phyloP scores from a whole-genome alignment of 352 stramenopile genomes.

The Peronospora belbahrii region DNA sequence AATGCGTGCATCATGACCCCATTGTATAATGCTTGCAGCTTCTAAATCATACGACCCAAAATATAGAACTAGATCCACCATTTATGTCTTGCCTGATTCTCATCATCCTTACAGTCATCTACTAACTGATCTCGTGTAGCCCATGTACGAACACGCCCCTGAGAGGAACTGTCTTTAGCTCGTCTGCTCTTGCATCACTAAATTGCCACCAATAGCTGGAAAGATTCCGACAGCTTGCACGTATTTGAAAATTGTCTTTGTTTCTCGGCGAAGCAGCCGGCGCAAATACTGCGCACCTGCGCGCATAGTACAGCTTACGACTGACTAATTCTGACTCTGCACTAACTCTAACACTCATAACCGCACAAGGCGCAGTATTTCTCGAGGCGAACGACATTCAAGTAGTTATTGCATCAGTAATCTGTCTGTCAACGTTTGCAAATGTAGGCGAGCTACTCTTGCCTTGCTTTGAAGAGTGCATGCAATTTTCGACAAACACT shows the following conservation, averaged over 20 bases:
- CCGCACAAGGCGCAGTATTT: constrained; percentile 32
- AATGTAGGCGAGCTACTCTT: constrained; percentile 45
- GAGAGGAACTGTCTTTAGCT: no score
- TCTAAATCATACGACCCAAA: no score
- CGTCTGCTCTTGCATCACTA: no score
- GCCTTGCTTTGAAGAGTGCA: constrained; percentile 48
- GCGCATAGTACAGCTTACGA: not conserved
- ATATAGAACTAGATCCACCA: no score
- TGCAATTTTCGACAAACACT: constrained; percentile 31
- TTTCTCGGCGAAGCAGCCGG: constrained; percentile 53
- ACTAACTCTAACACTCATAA: not conserved
- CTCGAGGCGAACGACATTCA: constrained; percentile 36
- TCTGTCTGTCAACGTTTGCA: constrained; percentile 35
- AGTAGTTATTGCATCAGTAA: constrained; percentile 47
- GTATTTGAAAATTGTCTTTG: constrained; percentile 35
- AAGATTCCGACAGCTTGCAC: constrained; percentile 28
- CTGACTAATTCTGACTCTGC: not conserved
- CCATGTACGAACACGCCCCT: no score
- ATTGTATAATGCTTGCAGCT: no score
- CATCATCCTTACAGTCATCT: no score
- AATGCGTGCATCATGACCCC: no score
- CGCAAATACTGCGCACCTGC: constrained; percentile 33
- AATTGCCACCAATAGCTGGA: constrained; percentile 14
- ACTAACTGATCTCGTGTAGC: no score
- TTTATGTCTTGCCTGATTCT: no score